Evolutionary conservation across 306 rosid species (phyloP).

Genomic region (Vigna unguiculata): DNA sequence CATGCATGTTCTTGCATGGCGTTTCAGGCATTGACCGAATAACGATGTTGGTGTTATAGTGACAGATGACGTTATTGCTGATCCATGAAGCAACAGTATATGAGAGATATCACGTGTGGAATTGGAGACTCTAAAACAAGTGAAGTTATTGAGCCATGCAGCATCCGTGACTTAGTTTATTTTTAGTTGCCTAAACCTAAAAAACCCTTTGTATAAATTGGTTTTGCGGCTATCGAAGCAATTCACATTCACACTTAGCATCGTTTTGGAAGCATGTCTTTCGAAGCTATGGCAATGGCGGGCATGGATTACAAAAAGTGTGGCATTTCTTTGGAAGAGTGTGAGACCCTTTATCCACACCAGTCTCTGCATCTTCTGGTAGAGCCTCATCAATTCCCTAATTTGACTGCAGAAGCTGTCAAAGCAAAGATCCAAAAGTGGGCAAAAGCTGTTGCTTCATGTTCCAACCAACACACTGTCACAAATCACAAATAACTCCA

Average conservation of each 20-base stretch:
- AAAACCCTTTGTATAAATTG: constrained; percentile 27
- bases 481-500: too few relatives aligned
- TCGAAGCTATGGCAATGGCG: constrained; percentile 61
- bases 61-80: constrained; percentile 27
- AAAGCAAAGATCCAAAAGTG: too few relatives aligned
- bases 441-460: too few relatives aligned
- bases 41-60: background rate
- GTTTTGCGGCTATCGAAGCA: background rate
- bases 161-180: constrained; percentile 35
- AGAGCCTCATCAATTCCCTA: too few relatives aligned
- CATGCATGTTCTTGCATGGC: constrained; percentile 7
- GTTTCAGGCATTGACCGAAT: background rate
- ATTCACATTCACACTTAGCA: background rate
- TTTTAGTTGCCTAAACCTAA: background rate
- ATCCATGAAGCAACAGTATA: background rate
- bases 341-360: too few relatives aligned
- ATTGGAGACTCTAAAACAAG: background rate
- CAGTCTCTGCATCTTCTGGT: too few relatives aligned
- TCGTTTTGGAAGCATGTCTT: constrained; percentile 29
- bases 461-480: too few relatives aligned
- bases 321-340: constrained; percentile 21
- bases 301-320: constrained; percentile 47
- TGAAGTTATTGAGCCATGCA: constrained; percentile 1
- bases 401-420: too few relatives aligned
- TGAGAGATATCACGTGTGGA: too few relatives aligned